A percentile compares a stretch with the other conserved stretches of the same genome.
phyloP scores from a whole-genome alignment of 345 rosid species.

The Sisymbrium altissimum region DNA sequence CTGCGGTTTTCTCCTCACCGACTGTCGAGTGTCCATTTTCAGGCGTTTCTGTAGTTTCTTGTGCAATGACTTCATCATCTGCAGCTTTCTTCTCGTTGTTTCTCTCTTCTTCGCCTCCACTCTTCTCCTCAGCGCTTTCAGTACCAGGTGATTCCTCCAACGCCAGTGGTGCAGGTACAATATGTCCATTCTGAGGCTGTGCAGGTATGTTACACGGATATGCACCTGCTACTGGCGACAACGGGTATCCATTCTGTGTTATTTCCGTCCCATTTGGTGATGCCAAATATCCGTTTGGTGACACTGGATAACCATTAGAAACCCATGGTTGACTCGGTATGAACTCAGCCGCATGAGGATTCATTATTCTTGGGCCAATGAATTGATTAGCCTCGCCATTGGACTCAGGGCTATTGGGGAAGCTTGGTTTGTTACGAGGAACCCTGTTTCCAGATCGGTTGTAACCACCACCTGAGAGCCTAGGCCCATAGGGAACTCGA shows the following conservation, averaged over 20 bases:
- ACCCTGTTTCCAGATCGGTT: constrained; percentile 77
- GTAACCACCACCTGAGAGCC: constrained; percentile 86
- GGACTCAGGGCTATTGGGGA: constrained; percentile 47
- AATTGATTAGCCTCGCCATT: constrained; percentile 54
- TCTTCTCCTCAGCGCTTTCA: constrained; percentile 37
- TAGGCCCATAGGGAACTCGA: constrained; percentile 95
- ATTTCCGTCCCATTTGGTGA: constrained; percentile 52
- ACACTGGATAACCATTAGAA: constrained; percentile 65
- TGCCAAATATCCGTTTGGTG: constrained; percentile 59
- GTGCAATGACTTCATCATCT: constrained; percentile 38
- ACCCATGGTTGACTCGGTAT: constrained; percentile 91
- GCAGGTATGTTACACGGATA: constrained; percentile 38
- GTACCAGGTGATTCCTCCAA: constrained; percentile 38
- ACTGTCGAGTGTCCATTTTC: constrained; percentile 34
- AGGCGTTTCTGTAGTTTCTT: constrained; percentile 33
- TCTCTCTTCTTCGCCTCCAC: constrained; percentile 40
- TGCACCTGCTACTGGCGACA: constrained; percentile 57
- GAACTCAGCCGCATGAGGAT: constrained; percentile 97
- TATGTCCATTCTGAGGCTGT: constrained; percentile 51
- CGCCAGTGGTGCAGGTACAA: constrained; percentile 34
- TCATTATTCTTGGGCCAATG: constrained; percentile 77
- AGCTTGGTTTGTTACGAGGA: constrained; percentile 59
- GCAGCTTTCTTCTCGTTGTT: constrained; percentile 32
- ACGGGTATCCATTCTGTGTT: constrained; percentile 42
- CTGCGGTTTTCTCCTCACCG: constrained; percentile 26